Evolutionary conservation across 805 yeast genomes (phyloP), one percentile per base, ranked within the genome.

Genomic region (Kodamaea hsintzibuensis): DNA sequence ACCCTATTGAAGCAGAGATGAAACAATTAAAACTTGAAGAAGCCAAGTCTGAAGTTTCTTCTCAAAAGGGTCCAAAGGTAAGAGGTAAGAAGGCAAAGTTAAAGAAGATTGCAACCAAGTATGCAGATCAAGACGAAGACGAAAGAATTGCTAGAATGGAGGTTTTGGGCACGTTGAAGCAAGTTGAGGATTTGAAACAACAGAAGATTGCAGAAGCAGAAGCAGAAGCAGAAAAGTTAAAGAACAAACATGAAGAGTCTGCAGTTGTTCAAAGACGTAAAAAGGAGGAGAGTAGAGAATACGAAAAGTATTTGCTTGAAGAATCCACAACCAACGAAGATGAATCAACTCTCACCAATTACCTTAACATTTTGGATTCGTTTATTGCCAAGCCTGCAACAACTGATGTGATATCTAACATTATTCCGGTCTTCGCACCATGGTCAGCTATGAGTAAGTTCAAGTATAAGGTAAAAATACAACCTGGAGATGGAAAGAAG

Each of bases 91-190:
- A 87, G 64, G 87, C 88, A 40, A 91, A 91, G 65, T 64, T 88
- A 69, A 90, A 88, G 76, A 91, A 89, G 64, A 88, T 91, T 53
- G 86, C 86, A 42, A 78, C 82, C 56, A 93, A 92, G 64, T 93
- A 93, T 64, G 90, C 85, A 2, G 91, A 88, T 55, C 98, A 93
- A 70, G 98, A 93, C 66, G 97, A 90, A 50, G 95, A 89, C 53
- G 98, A 93, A 62, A 81, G 91, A 53, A 62, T 71, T 46, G 62
- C 86, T 53, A 79, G 96, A 59, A 84, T 93, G 88, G 84, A 87
- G 55, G 89, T 88, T 1, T 72, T 93, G 42, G 98, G 98, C 3
- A 89, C 96, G 0, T 74, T 89, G 63, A 91, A 90, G 59, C 84
- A 82, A 57, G 72, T 71, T 3, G 74, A 79, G 49, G 63, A 57